These are phyloP conservation scores for Quercus mongolica DNA, from an alignment of 306 rosid genomes.

Conservation along the genomic window DNA sequence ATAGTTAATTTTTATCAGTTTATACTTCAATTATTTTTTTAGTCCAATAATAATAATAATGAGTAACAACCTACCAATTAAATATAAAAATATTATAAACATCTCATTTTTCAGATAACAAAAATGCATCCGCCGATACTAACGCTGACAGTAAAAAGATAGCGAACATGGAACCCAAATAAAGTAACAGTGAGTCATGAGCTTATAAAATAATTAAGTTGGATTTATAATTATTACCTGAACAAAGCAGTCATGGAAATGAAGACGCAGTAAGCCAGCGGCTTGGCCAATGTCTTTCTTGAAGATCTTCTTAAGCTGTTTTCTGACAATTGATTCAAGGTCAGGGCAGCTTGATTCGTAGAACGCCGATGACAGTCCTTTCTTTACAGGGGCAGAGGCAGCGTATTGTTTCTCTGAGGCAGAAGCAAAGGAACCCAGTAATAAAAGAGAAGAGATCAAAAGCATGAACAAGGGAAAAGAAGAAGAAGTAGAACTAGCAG, in stretches of 20 bases:
- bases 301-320: slow-evolving; percentile 52
- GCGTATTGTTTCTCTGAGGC: slow-evolving; percentile 16
- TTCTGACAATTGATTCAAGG: slow-evolving; percentile 45
- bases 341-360: slow-evolving; percentile 42
- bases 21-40: no score
- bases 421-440: neutral
- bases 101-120: no score
- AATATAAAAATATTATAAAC: no score
- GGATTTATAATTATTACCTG: slow-evolving; percentile 34
- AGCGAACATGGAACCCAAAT: no score
- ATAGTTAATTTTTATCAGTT: no score
- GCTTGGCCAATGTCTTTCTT: slow-evolving; percentile 55
- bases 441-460: slow-evolving; percentile 18
- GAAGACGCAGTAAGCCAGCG: slow-evolving; percentile 75
- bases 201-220: neutral
- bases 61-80: no score
- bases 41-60: no score
- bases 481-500: slow-evolving; percentile 10
- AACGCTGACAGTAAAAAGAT: no score
- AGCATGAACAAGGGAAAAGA: neutral
- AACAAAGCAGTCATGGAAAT: slow-evolving; percentile 83
- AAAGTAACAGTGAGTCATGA: neutral
- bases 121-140: no score
- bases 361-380: slow-evolving; percentile 40
- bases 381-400: neutral